phyloP scores from a whole-genome alignment of 1,284 basidiomycete genomes.

The Peniophora sp. region DNA sequence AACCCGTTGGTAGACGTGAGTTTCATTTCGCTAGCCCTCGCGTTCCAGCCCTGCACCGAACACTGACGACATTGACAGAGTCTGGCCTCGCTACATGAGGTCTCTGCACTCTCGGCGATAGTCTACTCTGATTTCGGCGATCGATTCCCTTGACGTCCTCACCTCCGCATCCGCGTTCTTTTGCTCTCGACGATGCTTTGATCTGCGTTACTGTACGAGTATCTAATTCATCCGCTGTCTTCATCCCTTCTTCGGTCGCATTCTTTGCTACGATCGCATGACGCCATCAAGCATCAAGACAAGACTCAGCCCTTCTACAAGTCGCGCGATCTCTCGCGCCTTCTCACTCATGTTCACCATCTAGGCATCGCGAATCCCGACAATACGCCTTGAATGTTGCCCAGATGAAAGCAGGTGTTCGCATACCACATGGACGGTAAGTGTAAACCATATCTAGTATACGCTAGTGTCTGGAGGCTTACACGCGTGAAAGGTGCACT shows the following conservation, averaged over 20 bases:
- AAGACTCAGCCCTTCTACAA: no score
- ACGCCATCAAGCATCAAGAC: background rate
- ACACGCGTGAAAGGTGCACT: no score
- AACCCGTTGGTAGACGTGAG: slow-evolving; percentile 82
- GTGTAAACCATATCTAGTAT: no score
- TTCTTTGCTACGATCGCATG: background rate
- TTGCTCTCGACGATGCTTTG: background rate
- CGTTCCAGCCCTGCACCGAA: background rate
- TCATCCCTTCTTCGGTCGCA: background rate
- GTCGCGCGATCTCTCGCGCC: no score
- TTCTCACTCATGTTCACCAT: no score
- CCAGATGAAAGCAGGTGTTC: no score
- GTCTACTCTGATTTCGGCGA: slow-evolving; percentile 29
- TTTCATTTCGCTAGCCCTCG: slow-evolving; percentile 13
- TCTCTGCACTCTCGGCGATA: slow-evolving; percentile 25
- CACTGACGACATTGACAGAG: slow-evolving; percentile 13
- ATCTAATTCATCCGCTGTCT: background rate
- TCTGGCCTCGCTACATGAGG: slow-evolving; percentile 22
- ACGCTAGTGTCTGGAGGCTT: no score
- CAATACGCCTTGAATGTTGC: no score
- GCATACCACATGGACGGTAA: no score
- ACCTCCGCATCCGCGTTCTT: no score
- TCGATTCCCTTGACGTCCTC: slow-evolving; percentile 23
- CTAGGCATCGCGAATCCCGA: no score
- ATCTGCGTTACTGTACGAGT: background rate